Evolutionary conservation across 208 protist genomes (phyloP).

Genomic region (Kentomonas sorsogonicus): DNA sequence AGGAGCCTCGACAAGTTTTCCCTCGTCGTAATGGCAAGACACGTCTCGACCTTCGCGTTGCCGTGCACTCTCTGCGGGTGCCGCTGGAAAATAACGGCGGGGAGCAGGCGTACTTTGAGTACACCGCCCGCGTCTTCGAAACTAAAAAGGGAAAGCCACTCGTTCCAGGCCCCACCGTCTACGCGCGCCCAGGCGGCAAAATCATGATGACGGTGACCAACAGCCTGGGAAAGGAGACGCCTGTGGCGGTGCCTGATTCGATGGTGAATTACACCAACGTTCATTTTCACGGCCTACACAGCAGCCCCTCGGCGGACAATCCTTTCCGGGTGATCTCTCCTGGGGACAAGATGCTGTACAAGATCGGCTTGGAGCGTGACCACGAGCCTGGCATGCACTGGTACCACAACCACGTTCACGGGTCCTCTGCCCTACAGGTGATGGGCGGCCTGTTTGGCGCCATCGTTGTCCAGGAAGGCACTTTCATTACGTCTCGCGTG

Average conservation of each 20-base stretch:
- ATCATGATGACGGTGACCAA: constrained; percentile 61
- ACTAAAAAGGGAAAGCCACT: constrained; percentile 25
- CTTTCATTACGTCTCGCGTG: constrained; percentile 27
- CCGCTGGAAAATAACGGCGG: constrained; percentile 28
- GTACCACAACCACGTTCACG: constrained; percentile 84
- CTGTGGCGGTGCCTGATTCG: constrained; percentile 8
- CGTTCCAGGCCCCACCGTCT: constrained; percentile 62
- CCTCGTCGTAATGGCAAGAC: too few relatives aligned
- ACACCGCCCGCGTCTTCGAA: constrained; percentile 65
- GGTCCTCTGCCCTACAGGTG: constrained; percentile 58
- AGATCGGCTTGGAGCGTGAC: constrained; percentile 52
- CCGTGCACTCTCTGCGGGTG: constrained; percentile 28
- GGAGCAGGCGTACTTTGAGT: constrained; percentile 45
- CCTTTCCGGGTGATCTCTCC: constrained; percentile 48
- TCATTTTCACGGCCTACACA: constrained; percentile 83
- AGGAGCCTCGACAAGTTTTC: too few relatives aligned
- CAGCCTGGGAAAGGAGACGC: constrained; percentile 31
- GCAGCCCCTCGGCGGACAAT: constrained; percentile 58
- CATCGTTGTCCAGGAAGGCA: constrained; percentile 59
- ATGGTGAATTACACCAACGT: constrained; percentile 69
- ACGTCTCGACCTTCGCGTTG: constrained; percentile 39
- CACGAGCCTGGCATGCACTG: constrained; percentile 80
- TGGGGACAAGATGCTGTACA: constrained; percentile 50
- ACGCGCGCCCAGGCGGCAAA: constrained; percentile 57
- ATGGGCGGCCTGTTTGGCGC: constrained; percentile 81